phyloP scores from a whole-genome alignment of 2,329 filamentous ascomycete species.

The Cyphellophora europaea region DNA sequence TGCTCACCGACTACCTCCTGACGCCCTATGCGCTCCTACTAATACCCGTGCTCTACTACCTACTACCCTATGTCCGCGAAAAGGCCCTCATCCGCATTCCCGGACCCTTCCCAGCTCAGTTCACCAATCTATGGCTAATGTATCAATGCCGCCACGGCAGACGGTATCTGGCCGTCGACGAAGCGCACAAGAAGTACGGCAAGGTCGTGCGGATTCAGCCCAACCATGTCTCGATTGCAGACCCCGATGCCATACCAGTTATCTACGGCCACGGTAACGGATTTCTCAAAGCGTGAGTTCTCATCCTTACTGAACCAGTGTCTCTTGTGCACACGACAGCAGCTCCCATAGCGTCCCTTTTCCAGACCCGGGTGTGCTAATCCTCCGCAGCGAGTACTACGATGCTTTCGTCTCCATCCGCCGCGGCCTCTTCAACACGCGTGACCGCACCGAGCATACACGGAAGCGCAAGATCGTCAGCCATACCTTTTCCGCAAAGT shows the following conservation, averaged over 20 bases:
- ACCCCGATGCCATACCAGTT: conserved; percentile 63
- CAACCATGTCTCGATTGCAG: conserved; percentile 72
- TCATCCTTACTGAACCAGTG: too few species aligned
- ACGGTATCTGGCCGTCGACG: conserved; percentile 57
- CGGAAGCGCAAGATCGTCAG: conserved; percentile 83
- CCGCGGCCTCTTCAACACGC: conserved; percentile 81
- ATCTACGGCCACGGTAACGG: conserved; percentile 77
- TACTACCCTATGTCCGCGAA: conserved; percentile 49
- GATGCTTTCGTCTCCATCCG: conserved; percentile 84
- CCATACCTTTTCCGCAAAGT: conserved; percentile 79
- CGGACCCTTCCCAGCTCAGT: conserved; percentile 46
- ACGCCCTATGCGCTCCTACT: conserved; percentile 32
- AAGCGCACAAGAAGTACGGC: conserved; percentile 65
- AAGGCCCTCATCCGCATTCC: conserved; percentile 44
- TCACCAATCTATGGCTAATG: conserved; percentile 75
- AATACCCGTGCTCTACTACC: conserved; percentile 43
- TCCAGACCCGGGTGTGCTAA: too few species aligned
- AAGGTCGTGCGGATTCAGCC: conserved; percentile 77
- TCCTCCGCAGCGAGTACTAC: conserved; percentile 65
- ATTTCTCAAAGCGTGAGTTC: conserved; percentile 59
- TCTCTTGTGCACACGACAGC: not conserved
- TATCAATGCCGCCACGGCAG: conserved; percentile 55
- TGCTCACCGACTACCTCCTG: conserved; percentile 17
- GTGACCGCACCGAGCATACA: conserved; percentile 70
- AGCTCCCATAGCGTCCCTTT: too few species aligned